A percentile compares a stretch with the other conserved stretches of the same genome.
Evolutionary conservation across 1,284 basidiomycete genomes (phyloP).

Genomic region (Malassezia slooffiae): DNA sequence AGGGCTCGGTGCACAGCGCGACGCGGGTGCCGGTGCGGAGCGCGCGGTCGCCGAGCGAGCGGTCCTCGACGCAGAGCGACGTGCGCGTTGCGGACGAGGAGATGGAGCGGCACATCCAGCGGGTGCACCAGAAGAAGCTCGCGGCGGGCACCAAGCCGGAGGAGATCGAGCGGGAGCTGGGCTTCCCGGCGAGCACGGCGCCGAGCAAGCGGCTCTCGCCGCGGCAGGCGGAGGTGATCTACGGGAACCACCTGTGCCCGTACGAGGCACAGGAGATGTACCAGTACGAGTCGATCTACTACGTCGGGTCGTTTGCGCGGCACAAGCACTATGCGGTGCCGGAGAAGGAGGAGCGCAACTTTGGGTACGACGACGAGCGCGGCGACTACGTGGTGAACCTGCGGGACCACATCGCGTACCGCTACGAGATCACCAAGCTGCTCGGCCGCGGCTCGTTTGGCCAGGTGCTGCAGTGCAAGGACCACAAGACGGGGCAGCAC

Average conservation of each 20-base stretch:
- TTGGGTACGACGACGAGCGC: conserved; percentile 94
- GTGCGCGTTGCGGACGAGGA: conserved; percentile 61
- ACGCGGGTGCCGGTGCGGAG: too few species aligned
- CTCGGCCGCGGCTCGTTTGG: conserved; percentile 98
- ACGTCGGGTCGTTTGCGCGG: conserved; percentile 54
- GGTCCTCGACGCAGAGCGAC: neutral
- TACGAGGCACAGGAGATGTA: conserved; percentile 86
- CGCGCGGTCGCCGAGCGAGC: neutral
- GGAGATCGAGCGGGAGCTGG: conserved; percentile 75
- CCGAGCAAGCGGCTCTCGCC: conserved; percentile 63
- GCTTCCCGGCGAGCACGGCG: conserved; percentile 77
- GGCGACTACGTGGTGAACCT: conserved; percentile 88
- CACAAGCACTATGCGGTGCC: conserved; percentile 45
- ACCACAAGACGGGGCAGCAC: conserved; percentile 89
- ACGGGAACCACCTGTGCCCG: conserved; percentile 46
- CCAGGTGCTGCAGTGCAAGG: conserved; percentile 88
- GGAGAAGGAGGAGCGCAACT: conserved; percentile 71
- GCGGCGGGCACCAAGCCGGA: conserved; percentile 66
- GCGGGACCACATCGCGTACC: conserved; percentile 86
- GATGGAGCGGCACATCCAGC: conserved; percentile 84
- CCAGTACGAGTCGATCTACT: conserved; percentile 77
- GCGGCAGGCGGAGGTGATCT: conserved; percentile 50
- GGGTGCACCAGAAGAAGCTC: conserved; percentile 77
- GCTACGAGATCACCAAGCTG: conserved; percentile 83
- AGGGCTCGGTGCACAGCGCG: too few species aligned